Conservation (phyloP, 176 grass and related monocot species). For the Typha latifolia region DNA sequence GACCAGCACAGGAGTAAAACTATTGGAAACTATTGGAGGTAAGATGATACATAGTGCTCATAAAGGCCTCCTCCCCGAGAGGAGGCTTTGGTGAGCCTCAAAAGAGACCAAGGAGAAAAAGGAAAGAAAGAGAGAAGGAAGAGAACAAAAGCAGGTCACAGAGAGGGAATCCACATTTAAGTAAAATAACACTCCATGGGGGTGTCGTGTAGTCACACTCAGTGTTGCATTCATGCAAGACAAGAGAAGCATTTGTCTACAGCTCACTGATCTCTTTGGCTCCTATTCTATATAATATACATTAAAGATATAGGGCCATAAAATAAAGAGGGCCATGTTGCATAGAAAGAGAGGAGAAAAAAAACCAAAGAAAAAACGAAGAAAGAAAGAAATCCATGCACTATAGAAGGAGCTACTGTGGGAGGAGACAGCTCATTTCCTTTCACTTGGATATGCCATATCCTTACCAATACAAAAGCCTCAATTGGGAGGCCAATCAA, state of each 20-base stretch:
- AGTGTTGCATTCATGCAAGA: slow-evolving; percentile 78
- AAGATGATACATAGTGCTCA: background rate
- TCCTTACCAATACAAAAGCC: slow-evolving; percentile 4
- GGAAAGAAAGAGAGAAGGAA: slow-evolving; percentile 9
- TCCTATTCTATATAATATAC: background rate
- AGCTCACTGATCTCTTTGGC: background rate
- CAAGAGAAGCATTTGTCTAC: slow-evolving; percentile 76
- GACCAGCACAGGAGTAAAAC: background rate
- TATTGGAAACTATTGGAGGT: background rate
- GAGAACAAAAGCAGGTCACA: slow-evolving; percentile 24
- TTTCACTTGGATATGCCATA: background rate
- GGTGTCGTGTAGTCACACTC: slow-evolving; percentile 40
- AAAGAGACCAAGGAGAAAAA: slow-evolving; percentile 21
- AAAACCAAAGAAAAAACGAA: slow-evolving; percentile 16
- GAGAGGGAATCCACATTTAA: slow-evolving; percentile 21
- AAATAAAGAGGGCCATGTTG: slow-evolving; percentile 57
- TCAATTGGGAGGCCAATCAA: slow-evolving; percentile 1
- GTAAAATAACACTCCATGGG: slow-evolving; percentile 22
- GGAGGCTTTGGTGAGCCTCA: slow-evolving; percentile 9
- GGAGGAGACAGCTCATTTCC: slow-evolving; percentile 24
- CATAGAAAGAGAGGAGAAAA: slow-evolving; percentile 33
- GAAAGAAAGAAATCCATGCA: slow-evolving; percentile 30
- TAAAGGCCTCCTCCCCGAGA: background rate
- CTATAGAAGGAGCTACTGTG: slow-evolving; percentile 28
- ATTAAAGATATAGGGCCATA: slow-evolving; percentile 49